phyloP scores from a whole-genome alignment of 2,329 filamentous ascomycete genomes.

The Trichoderma breve region DNA sequence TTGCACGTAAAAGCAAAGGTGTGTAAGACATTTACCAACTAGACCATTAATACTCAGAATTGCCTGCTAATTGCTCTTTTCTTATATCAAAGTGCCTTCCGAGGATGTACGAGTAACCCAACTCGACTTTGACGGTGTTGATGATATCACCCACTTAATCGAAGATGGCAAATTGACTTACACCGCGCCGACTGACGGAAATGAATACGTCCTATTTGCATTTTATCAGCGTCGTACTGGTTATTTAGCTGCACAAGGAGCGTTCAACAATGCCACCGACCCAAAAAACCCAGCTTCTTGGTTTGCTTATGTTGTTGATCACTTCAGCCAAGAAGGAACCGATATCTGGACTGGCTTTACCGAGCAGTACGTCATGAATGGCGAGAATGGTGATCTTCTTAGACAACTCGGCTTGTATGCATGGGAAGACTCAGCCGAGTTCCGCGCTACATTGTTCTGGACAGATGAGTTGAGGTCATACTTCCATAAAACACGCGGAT shows the following conservation, averaged over 20 bases:
- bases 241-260: conserved; percentile 2
- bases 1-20: conserved; percentile 9
- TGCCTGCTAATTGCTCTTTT: not conserved
- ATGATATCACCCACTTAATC: not conserved
- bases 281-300: not conserved
- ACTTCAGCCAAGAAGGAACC: conserved; percentile 1
- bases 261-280: not conserved
- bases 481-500: not conserved
- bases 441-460: conserved; percentile 1
- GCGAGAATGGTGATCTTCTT: not conserved
- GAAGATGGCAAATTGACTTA: not conserved
- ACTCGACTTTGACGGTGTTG: not conserved
- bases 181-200: not conserved
- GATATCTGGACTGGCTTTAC: conserved; percentile 3
- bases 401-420: conserved; percentile 3
- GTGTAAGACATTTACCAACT: not conserved
- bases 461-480: not conserved
- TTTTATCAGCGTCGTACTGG: conserved; percentile 11
- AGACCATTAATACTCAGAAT: not conserved
- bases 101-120: not conserved
- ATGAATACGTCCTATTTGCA: not conserved
- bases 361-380: conserved; percentile 1
- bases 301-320: conserved; percentile 9
- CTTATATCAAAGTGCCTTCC: not conserved
- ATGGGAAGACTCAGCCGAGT: conserved; percentile 7